phyloP scores from a whole-genome alignment of 2,329 filamentous ascomycete genomes.

The Diaporthe helianthi region DNA sequence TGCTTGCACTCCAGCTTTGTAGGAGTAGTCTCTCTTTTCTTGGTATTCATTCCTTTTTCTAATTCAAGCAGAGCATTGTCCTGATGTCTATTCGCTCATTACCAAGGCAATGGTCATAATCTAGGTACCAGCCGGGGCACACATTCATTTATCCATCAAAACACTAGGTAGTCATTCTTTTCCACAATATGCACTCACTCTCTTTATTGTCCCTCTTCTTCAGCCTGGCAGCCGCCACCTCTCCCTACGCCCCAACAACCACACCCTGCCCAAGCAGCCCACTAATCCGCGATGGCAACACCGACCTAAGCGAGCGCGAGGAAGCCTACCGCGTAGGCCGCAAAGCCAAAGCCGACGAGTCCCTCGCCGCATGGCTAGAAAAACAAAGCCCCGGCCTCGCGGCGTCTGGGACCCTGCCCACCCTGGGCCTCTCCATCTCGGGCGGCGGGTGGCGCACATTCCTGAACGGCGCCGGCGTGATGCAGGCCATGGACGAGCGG shows the following conservation, averaged over 20 bases:
- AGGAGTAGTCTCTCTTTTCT: neutral
- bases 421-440: conserved; percentile 12
- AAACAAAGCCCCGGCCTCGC: conserved; percentile 14
- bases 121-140: neutral
- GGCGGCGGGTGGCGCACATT: conserved; percentile 25
- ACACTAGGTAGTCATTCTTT: neutral
- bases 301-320: neutral
- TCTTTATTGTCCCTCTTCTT: neutral
- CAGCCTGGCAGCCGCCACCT: conserved; percentile 4
- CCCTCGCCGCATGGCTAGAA: conserved; percentile 4
- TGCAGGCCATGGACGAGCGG: conserved; percentile 18
- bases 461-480: conserved; percentile 14
- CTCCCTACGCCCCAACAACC: conserved; percentile 4
- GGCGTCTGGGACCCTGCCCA: neutral
- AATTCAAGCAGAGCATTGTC: neutral
- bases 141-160: neutral
- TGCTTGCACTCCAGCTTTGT: no score
- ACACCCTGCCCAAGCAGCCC: conserved; percentile 6
- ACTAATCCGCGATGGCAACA: conserved; percentile 10
- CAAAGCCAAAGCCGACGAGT: conserved; percentile 12
- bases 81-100: neutral
- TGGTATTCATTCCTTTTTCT: neutral
- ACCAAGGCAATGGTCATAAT: neutral
- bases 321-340: conserved; percentile 8
- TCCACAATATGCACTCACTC: neutral